Evolutionary conservation across 2,329 filamentous ascomycete species (phyloP).

Genomic region (Aspergillus oerlinghausenensis): DNA sequence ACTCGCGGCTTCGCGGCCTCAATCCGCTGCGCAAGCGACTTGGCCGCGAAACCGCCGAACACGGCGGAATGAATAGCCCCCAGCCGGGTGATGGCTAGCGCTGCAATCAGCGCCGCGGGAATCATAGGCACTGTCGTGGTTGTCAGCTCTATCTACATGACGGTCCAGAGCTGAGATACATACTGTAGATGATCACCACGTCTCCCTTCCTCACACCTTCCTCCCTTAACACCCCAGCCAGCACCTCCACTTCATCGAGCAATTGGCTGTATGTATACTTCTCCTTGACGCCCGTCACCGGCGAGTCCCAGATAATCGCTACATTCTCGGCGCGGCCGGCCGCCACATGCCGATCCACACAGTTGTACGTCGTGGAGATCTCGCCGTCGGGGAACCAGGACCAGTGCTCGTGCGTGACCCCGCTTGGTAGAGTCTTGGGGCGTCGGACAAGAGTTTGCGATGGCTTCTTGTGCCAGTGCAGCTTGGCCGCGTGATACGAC

Average conservation of each 20-base stretch:
- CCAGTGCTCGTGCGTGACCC: slow-evolving; percentile 70
- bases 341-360: slow-evolving; percentile 80
- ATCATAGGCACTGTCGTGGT: slow-evolving; percentile 81
- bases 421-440: slow-evolving; percentile 58
- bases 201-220: slow-evolving; percentile 79
- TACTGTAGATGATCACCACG: slow-evolving; percentile 85
- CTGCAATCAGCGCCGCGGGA: slow-evolving; percentile 78
- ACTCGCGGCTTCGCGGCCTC: slow-evolving; percentile 71
- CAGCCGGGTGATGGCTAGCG: slow-evolving; percentile 73
- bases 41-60: slow-evolving; percentile 84
- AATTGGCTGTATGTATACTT: slow-evolving; percentile 71
- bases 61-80: slow-evolving; percentile 89
- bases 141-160: neutral
- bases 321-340: slow-evolving; percentile 67
- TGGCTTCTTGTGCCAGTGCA: slow-evolving; percentile 78
- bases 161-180: slow-evolving; percentile 24
- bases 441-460: slow-evolving; percentile 55
- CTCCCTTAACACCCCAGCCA: slow-evolving; percentile 76
- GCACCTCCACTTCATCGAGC: slow-evolving; percentile 71
- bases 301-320: slow-evolving; percentile 84
- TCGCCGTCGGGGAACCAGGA: slow-evolving; percentile 86
- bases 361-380: slow-evolving; percentile 90
- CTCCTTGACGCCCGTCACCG: slow-evolving; percentile 70
- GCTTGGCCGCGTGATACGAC: slow-evolving; percentile 65
- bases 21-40: slow-evolving; percentile 80